Evolutionary conservation across 2,329 filamentous ascomycete species (phyloP).

Genomic region (Pestalotiopsis sp.): DNA sequence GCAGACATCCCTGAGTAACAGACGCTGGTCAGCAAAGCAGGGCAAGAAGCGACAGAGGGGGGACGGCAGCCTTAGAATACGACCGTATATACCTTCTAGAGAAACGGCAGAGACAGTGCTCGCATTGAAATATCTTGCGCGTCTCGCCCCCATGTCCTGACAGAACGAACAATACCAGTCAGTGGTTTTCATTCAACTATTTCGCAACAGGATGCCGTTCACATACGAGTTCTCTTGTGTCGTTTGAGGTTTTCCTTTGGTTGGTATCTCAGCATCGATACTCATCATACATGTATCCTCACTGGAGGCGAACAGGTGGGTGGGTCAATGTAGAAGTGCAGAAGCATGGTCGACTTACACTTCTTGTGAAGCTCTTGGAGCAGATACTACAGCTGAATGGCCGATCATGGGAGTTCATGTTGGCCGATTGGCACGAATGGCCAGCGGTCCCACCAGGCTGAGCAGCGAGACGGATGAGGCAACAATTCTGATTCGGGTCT

Average conservation of each 20-base stretch:
- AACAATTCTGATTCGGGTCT: no score
- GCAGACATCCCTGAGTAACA: background rate
- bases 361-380: slow-evolving; percentile 1
- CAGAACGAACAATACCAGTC: background rate
- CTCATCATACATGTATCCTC: background rate
- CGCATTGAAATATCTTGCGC: background rate
- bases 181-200: background rate
- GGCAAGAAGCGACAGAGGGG: background rate
- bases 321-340: no score
- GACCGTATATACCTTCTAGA: background rate
- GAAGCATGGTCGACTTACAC: background rate
- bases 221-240: background rate
- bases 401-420: background rate
- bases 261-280: background rate
- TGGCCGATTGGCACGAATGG: background rate
- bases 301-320: no score
- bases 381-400: slow-evolving; percentile 1
- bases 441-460: no score
- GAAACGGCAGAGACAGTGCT: background rate
- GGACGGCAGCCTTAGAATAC: background rate
- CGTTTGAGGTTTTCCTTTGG: background rate
- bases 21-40: background rate
- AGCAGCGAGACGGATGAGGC: no score
- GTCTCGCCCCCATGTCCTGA: background rate
- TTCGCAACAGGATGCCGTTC: background rate